Base-by-base conservation (phyloP, 2,329 filamentous ascomycete genomes). In the Colletotrichum melonis region DNA sequence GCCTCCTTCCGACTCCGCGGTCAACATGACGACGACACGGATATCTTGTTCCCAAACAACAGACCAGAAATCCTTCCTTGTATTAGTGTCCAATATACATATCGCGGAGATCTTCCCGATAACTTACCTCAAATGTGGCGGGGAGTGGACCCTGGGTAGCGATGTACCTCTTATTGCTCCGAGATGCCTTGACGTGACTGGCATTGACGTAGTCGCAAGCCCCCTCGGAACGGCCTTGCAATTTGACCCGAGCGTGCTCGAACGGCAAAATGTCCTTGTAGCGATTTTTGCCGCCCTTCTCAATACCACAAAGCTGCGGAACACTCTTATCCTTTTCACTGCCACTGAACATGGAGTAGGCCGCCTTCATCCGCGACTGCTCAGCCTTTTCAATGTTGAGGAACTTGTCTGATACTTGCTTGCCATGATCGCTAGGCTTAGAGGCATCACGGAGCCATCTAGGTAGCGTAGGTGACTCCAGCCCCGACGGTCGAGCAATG, bases 261-360 rank as follows among this genome's bases (percentile, higher is more conserved):
- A 97, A 99, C 0, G 97, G 97, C 84, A 97, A 92, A 69, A 98
- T 98, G 77, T 98, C 97, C 85, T 98, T 98, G 86, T 99, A 99
- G 9, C 97, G 91, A 78, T 99, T 99, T 86, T 98, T 98, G 22
- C 88, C 91, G 8, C 97, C 97, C 81, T 98, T 97, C 79, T 99
- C 97, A 35, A 99, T 93, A 8, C 97, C 97, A 0, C 94, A 97
- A 64, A 99, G 91, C 77, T 94, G 93, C 11, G 76, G 76, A 9
- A 76, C 72, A 14, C 80, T 79, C 35, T 80, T 77, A 16, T 68
- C 62, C 56, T 65, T 72, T 22, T 72, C 73, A 24, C 85, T 80
- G 1, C 83, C 79, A 0, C 82, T 77, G 70, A 89, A 87, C 22
- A 85, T 82, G 0, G 88, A 86, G 74, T 90, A 90, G 0, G 89